phyloP scores from a whole-genome alignment of 805 yeast genomes.

The Vanderwaltozyma yarrowii region DNA sequence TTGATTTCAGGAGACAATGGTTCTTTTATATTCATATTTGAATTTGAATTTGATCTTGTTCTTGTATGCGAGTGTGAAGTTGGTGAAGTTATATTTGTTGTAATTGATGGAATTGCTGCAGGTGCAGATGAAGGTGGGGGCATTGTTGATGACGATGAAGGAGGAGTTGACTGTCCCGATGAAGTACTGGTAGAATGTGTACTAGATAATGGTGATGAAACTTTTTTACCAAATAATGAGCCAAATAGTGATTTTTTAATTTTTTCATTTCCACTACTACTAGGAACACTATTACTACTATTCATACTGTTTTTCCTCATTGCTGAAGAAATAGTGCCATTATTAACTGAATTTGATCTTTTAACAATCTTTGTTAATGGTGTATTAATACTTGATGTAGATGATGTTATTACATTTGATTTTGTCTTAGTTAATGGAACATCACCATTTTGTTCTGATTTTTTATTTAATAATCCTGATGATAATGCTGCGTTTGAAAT shows the following conservation, averaged over 20 bases:
- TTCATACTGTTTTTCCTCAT: background rate
- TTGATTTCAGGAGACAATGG: conserved; percentile 1
- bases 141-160: conserved; percentile 1
- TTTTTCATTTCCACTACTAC: conserved; percentile 8
- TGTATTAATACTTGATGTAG: background rate
- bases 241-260: conserved; percentile 23
- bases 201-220: background rate
- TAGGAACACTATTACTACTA: no score
- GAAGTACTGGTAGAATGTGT: background rate
- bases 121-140: conserved; percentile 9
- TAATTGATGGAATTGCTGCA: background rate
- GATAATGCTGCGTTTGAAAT: conserved; percentile 11
- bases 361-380: background rate
- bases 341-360: conserved; percentile 9
- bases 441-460: background rate
- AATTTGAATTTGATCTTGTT: no score
- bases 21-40: conserved; percentile 5
- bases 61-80: no score
- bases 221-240: conserved; percentile 19
- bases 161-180: conserved; percentile 1
- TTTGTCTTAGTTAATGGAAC: background rate
- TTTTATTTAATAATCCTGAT: background rate
- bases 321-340: conserved; percentile 1
- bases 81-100: background rate
- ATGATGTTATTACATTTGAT: no score